phyloP scores from a whole-genome alignment of 495 filamentous ascomycete genomes.

The Talaromyces thailandensis region DNA sequence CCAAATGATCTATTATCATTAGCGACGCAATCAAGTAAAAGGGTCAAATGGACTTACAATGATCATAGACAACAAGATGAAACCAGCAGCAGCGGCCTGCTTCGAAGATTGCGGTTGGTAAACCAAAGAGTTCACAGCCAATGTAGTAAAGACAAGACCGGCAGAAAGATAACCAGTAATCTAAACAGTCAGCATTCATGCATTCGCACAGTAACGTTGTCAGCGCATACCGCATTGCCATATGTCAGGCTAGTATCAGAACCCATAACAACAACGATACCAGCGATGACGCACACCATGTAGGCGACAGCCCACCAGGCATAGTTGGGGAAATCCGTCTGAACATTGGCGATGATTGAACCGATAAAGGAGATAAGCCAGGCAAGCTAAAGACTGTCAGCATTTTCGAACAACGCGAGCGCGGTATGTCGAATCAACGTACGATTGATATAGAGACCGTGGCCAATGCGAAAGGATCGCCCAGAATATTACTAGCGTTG shows the following conservation, averaged over 20 bases:
- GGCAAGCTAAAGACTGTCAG: slow-evolving; percentile 53
- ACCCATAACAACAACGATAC: slow-evolving; percentile 68
- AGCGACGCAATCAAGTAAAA: background rate
- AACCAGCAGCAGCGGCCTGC: slow-evolving; percentile 85
- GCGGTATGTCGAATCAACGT: slow-evolving; percentile 25
- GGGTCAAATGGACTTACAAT: slow-evolving; percentile 49
- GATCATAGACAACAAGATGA: slow-evolving; percentile 93
- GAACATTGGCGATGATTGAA: slow-evolving; percentile 66
- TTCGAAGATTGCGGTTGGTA: slow-evolving; percentile 59
- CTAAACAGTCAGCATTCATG: slow-evolving; percentile 27
- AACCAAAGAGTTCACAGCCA: slow-evolving; percentile 73
- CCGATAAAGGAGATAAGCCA: slow-evolving; percentile 90
- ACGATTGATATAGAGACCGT: slow-evolving; percentile 89
- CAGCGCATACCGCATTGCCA: slow-evolving; percentile 65
- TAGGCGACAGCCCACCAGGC: slow-evolving; percentile 87
- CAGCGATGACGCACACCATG: slow-evolving; percentile 72
- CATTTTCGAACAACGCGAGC: background rate
- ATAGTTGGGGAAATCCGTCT: slow-evolving; percentile 61
- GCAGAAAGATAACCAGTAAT: slow-evolving; percentile 79
- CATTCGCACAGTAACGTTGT: background rate
- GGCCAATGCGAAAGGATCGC: slow-evolving; percentile 92
- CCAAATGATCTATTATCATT: slow-evolving; percentile 73
- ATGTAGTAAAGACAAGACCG: slow-evolving; percentile 74
- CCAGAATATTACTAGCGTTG: slow-evolving; percentile 78
- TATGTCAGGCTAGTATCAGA: slow-evolving; percentile 79